These are phyloP conservation scores for Beauveria medogensis DNA, from an alignment of 2,329 filamentous ascomycete genomes.

Conservation along the genomic window DNA sequence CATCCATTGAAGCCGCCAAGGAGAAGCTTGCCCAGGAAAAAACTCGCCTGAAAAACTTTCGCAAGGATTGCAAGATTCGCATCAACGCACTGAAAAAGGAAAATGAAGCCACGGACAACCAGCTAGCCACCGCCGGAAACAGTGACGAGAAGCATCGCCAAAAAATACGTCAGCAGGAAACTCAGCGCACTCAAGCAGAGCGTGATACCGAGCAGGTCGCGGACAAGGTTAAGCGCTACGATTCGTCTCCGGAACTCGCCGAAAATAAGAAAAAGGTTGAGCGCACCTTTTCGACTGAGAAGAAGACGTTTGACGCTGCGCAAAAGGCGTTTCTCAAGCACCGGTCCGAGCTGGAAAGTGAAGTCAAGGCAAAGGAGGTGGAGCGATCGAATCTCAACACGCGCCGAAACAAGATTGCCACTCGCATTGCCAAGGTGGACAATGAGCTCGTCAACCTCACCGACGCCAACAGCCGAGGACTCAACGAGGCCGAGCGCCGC, in stretches of 20 bases:
- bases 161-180: slow-evolving; percentile 66
- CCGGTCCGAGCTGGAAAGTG: slow-evolving; percentile 54
- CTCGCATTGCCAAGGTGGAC: slow-evolving; percentile 63
- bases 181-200: slow-evolving; percentile 60
- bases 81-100: slow-evolving; percentile 63
- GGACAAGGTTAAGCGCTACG: slow-evolving; percentile 55
- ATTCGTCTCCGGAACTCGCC: slow-evolving; percentile 54
- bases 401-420: slow-evolving; percentile 64
- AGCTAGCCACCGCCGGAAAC: slow-evolving; percentile 60
- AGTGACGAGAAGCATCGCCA: slow-evolving; percentile 70
- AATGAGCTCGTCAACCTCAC: slow-evolving; percentile 63
- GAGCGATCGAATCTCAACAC: slow-evolving; percentile 56
- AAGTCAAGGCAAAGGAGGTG: slow-evolving; percentile 53
- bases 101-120: slow-evolving; percentile 59
- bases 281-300: slow-evolving; percentile 45
- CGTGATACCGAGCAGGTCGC: slow-evolving; percentile 46
- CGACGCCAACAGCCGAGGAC: slow-evolving; percentile 57
- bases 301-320: slow-evolving; percentile 51
- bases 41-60: slow-evolving; percentile 58
- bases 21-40: slow-evolving; percentile 62
- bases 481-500: slow-evolving; percentile 55
- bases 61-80: slow-evolving; percentile 67
- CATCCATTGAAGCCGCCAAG: slow-evolving; percentile 66
- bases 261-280: slow-evolving; percentile 49
- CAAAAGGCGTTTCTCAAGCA: slow-evolving; percentile 46